A percentile compares a stretch with the other conserved stretches of the same genome.
Evolutionary conservation across 805 yeast genomes (phyloP).

Genomic region (Cyberlindnera petersonii): DNA sequence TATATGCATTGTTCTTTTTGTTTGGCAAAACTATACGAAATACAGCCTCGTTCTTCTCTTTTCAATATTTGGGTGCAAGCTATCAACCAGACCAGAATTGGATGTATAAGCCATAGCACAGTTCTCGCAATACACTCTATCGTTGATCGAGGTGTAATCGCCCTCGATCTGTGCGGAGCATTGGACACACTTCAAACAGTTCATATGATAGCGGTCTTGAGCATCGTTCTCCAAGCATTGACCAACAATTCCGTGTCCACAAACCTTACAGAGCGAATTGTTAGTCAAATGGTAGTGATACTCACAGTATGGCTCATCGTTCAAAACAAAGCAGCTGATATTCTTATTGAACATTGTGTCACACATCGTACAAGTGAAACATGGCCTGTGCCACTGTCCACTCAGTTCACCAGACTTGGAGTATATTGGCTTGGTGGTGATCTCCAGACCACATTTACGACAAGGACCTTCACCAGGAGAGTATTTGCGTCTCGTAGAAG

Average conservation of each 20-base stretch:
- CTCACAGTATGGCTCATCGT: conserved; percentile 81
- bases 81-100: neutral
- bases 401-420: conserved; percentile 78
- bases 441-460: conserved; percentile 59
- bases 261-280: conserved; percentile 66
- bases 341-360: conserved; percentile 50
- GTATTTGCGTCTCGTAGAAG: conserved; percentile 18
- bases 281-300: conserved; percentile 72
- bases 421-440: conserved; percentile 64
- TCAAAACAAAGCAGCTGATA: conserved; percentile 67
- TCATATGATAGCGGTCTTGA: conserved; percentile 66
- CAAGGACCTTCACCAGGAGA: conserved; percentile 79
- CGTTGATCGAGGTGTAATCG: conserved; percentile 55
- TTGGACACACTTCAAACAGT: conserved; percentile 64
- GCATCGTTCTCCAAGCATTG: conserved; percentile 78
- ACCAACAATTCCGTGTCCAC: conserved; percentile 82
- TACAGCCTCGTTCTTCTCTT: conserved; percentile 28
- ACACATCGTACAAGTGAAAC: conserved; percentile 77
- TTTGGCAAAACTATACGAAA: conserved; percentile 10
- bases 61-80: conserved; percentile 16
- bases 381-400: conserved; percentile 92
- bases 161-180: conserved; percentile 49
- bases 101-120: conserved; percentile 19
- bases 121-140: conserved; percentile 47
- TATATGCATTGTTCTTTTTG: neutral